Evolutionary conservation across 2,329 filamentous ascomycete genomes (phyloP).

Genomic region (Chrysosporium keratinophilum): DNA sequence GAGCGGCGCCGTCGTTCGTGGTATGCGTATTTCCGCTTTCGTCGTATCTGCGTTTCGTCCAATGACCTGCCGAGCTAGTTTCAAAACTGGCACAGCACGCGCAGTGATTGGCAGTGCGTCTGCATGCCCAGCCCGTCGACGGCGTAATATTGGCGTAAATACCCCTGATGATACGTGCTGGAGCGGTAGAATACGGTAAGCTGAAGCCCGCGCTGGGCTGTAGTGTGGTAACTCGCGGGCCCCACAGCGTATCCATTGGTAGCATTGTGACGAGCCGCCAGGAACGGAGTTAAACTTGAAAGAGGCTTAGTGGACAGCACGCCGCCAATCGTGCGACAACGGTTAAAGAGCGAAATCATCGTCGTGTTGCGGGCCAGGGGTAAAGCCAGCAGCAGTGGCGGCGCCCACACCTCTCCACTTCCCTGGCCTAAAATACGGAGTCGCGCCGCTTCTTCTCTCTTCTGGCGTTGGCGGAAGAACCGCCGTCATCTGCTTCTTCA

Average conservation of each 20-base stretch:
- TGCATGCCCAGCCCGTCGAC: background rate
- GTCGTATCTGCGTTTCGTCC: background rate
- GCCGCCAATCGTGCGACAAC: constrained; percentile 5
- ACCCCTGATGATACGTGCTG: background rate
- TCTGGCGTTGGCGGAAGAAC: too few relatives aligned
- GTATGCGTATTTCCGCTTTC: too few relatives aligned
- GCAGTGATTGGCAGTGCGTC: background rate
- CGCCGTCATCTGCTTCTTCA: too few relatives aligned
- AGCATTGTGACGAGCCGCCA: constrained; percentile 8
- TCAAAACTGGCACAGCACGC: background rate
- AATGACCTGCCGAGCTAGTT: constrained; percentile 1
- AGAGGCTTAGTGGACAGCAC: constrained; percentile 4
- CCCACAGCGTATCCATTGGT: constrained; percentile 7
- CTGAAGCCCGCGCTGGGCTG: background rate
- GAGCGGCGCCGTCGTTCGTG: too few relatives aligned
- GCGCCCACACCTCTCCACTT: too few relatives aligned
- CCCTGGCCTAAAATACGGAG: too few relatives aligned
- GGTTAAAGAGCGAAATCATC: background rate
- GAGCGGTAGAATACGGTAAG: background rate
- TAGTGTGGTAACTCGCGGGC: background rate
- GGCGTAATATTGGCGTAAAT: background rate
- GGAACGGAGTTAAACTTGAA: constrained; percentile 11
- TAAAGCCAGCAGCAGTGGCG: too few relatives aligned
- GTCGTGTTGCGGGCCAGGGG: too few relatives aligned
- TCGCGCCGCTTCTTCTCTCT: too few relatives aligned